phyloP scores from a whole-genome alignment of 2,329 filamentous ascomycete species.

The Nemania sp. region DNA sequence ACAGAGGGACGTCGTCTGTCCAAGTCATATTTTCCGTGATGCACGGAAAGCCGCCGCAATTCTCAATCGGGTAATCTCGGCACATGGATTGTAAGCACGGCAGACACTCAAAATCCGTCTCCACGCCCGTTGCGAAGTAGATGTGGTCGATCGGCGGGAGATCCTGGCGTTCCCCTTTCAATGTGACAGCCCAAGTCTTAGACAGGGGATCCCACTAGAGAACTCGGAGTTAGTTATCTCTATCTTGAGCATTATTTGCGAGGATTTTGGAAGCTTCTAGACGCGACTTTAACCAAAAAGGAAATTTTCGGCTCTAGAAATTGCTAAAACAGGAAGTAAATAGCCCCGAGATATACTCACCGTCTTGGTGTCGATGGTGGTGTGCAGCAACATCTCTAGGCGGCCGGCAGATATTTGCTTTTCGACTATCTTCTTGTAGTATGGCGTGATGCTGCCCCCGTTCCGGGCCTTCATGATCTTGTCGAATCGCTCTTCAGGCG shows the following conservation, averaged over 20 bases:
- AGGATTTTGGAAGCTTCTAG: no score
- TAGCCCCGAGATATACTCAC: no score
- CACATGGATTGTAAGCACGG: constrained; percentile 72
- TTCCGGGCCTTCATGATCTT: constrained; percentile 75
- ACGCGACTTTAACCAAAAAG: no score
- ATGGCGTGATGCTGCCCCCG: constrained; percentile 81
- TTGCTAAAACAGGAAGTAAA: no score
- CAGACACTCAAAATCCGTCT: constrained; percentile 70
- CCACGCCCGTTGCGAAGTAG: constrained; percentile 80
- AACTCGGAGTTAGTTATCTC: no score
- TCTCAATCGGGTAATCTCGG: constrained; percentile 69
- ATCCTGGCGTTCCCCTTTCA: constrained; percentile 59
- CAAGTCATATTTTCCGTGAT: constrained; percentile 82
- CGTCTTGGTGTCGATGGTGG: constrained; percentile 64
- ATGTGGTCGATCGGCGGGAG: constrained; percentile 73
- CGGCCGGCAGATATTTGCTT: constrained; percentile 65
- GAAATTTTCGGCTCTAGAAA: no score
- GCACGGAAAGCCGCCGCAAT: constrained; percentile 75
- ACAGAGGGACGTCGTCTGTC: constrained; percentile 78
- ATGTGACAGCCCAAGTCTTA: constrained; percentile 58
- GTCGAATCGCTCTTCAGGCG: constrained; percentile 74
- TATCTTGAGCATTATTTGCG: no score
- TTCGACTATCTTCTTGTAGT: constrained; percentile 75
- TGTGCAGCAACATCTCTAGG: constrained; percentile 69
- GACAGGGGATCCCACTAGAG: constrained; percentile 61